Conservation (phyloP, 2,329 filamentous ascomycete species). For the Dryadomyces quercus-mongolicae region DNA sequence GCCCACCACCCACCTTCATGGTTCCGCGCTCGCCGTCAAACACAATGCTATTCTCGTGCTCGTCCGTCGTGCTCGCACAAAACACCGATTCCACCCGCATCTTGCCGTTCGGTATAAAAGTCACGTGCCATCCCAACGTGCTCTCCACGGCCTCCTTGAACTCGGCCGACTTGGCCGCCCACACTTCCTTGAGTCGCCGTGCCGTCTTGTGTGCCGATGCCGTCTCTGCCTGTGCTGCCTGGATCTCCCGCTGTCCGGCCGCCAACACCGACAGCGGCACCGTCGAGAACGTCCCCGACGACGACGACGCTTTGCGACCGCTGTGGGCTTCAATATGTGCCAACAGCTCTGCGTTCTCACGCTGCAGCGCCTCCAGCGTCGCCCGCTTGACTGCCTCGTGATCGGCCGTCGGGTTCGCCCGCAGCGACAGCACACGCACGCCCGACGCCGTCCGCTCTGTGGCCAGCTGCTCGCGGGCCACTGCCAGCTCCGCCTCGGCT, state of each 20-base stretch:
- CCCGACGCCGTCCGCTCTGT: constrained; percentile 53
- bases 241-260: constrained; percentile 62
- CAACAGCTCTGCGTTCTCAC: constrained; percentile 76
- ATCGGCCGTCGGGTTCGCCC: constrained; percentile 84
- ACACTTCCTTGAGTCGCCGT: constrained; percentile 75
- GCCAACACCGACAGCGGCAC: constrained; percentile 70
- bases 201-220: constrained; percentile 72
- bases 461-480: constrained; percentile 60
- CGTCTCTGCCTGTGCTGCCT: constrained; percentile 56
- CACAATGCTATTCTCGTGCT: constrained; percentile 62
- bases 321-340: constrained; percentile 47
- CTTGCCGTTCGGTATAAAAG: constrained; percentile 94
- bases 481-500: constrained; percentile 63
- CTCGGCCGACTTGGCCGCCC: constrained; percentile 79
- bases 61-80: constrained; percentile 55
- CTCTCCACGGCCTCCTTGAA: constrained; percentile 92
- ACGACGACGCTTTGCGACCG: background rate
- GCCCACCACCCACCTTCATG: constrained; percentile 94
- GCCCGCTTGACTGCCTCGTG: constrained; percentile 72
- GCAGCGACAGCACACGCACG: constrained; percentile 73
- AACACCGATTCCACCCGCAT: constrained; percentile 85
- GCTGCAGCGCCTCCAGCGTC: constrained; percentile 64
- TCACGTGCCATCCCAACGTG: constrained; percentile 85
- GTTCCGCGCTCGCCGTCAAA: constrained; percentile 91
- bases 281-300: constrained; percentile 34